Evolutionary conservation across 352 stramenopile species (phyloP), one percentile per base, ranked within the genome.

Genomic region (Pythium plurisporium): DNA sequence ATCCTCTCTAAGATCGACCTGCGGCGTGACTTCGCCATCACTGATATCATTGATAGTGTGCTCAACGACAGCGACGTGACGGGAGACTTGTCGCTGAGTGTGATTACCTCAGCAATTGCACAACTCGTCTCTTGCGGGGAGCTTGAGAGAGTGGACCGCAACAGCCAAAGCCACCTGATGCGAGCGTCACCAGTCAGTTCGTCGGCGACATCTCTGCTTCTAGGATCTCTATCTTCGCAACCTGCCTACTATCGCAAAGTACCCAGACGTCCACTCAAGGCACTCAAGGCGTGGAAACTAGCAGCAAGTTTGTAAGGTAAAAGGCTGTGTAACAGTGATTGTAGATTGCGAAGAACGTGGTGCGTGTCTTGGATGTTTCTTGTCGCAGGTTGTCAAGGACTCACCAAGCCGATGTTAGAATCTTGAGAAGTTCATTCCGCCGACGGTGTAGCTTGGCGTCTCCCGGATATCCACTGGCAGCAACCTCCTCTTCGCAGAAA

Each of bases 261-360:
- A 20, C 81, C 81, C 0, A 82, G 66, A 40, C 66, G 81, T 22
- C 81, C 81, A 7, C 48, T 91, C 15, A 91, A 91, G 48, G 79
- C 81, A 19, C 76, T 79, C 14, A 91, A 91, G 57, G 79, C 67
- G 43, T 91, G 81, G 81, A 82, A 82, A 20, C 50, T 58, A 48
- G 50, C 50, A 3, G 47, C 20, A 40, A 37, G 25, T 38, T 19
- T 48, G 12, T 58, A 49, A 58, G 50, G 50, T 58, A 50, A 36
- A 41, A 14, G 15, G n/a, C 26, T 31, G 6, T 48, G 50, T 44
- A 54, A 34, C 46, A 54, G 20, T 30, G 19, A 19, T 49, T 49
- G 23, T 10, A 25, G 4, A 19, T 33, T 49, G 23, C 26, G 43
- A 6, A 9, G 43, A 22, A 33, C 23, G 43, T 25, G 23, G 9